Base-by-base conservation (phyloP, 805 yeast genomes). In the Isabelozyma rhagii region DNA sequence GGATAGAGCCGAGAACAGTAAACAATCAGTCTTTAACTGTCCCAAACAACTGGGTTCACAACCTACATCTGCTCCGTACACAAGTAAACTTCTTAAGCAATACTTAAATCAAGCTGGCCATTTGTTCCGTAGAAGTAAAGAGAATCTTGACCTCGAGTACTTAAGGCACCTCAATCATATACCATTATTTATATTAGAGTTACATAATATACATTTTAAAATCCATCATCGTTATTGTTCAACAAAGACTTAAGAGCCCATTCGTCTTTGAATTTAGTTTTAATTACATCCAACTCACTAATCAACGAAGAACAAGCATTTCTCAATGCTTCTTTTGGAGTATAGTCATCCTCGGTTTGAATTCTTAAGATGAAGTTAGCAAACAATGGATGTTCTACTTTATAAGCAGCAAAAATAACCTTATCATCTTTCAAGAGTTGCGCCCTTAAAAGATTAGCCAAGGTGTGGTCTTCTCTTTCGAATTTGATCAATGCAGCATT, bases 401-500 rank as follows among this genome's bases (percentile, higher is more conserved):
- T 94, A 77, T 94, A 94, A 36, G 98, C 99, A 42, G 96, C 98
- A 67, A 92, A 94, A 36, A 94, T 66, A n/a, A 94, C 99, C 56
- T 85, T 83, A 45, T 84, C 83, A 67, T 94, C 98, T 62, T 84
- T 84, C 53, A 90, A 78, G 49, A 94, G 80, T 65, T 93, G 97
- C 28, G 92, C 84, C 64, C 96, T 81, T 52, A 94, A 78, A 59
- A 94, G 69, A 67, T 94, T 94, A 27, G 97, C 99, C 51, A 94
- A 77, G 3, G 99, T 94, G 66, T 94, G 99, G 68, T 94, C 99
- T 68, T 94, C 99, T 65, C 97, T 86, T 69, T 94, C 98, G 58
- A 94, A 90, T 54, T 89, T 90, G 57, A 94, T 80, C 52, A 92
- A 82, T 44, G 96, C 92, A 43, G 98, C 96, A 66, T 94, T 94